These are phyloP conservation scores for Olyra latifolia DNA, from an alignment of 176 grass and related monocot species.

Conservation along the genomic window DNA sequence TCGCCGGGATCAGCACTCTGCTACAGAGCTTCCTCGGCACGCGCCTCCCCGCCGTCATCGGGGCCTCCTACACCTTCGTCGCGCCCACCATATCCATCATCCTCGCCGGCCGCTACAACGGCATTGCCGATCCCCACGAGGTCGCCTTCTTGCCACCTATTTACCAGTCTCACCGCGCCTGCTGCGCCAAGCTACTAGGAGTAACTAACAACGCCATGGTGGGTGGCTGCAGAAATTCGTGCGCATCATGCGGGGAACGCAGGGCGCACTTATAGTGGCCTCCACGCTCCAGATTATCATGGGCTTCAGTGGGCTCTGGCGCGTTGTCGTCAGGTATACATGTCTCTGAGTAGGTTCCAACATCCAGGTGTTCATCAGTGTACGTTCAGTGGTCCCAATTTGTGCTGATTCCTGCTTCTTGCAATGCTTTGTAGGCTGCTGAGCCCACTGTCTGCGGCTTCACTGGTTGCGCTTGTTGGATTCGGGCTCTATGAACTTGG, in stretches of 20 bases:
- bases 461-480: slow-evolving; percentile 72
- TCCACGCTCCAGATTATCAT: slow-evolving; percentile 86
- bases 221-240: slow-evolving; percentile 64
- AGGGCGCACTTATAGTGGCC: slow-evolving; percentile 89
- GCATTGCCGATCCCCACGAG: slow-evolving; percentile 72
- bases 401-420: slow-evolving; percentile 26
- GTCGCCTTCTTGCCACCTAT: slow-evolving; percentile 8
- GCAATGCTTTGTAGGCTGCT: slow-evolving; percentile 52
- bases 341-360: not conserved
- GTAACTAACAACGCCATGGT: not conserved
- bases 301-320: slow-evolving; percentile 86
- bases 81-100: slow-evolving; percentile 82
- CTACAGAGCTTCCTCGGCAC: slow-evolving; percentile 83
- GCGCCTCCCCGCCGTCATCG: slow-evolving; percentile 84
- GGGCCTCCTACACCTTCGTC: slow-evolving; percentile 82
- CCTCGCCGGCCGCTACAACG: slow-evolving; percentile 60
- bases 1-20: slow-evolving; percentile 88
- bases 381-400: not conserved
- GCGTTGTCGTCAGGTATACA: slow-evolving; percentile 60
- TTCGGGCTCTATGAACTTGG: slow-evolving; percentile 90
- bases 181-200: not conserved
- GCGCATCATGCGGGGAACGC: slow-evolving; percentile 73
- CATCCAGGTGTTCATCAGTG: slow-evolving; percentile 7
- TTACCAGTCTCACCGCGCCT: not conserved
- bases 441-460: slow-evolving; percentile 74